Base-by-base conservation (phyloP, 1,284 basidiomycete species). In the Ustilago lituana region DNA sequence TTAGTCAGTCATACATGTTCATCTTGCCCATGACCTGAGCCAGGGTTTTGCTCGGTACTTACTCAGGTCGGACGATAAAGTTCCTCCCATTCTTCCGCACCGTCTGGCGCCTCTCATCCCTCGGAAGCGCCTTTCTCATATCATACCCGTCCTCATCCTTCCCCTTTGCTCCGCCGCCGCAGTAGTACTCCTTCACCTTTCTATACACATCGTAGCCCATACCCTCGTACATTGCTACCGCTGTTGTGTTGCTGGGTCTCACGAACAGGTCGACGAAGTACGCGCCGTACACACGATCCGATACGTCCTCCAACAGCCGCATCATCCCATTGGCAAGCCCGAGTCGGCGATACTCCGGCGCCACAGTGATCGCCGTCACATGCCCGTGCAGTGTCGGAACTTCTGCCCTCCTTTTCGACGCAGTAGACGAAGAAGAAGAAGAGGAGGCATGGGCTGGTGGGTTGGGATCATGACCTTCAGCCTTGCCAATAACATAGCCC, bases 181-280 rank as follows among this genome's bases (percentile, higher is more conserved):
- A 89, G 83, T 95, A 95, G 82, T 95, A 95, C 75, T 91, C 91
- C 61, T 87, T 86, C 39, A 95, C 92, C 57, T 90, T 85, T 33
- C 92, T 85, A 82, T 91, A 95, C 12, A 94, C 91, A 72, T 89
- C 90, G 75, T 95, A 95, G 3, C 91, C 92, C 74, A 94, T 84
- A 19, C 87, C 86, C 76, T 95, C 91, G 81, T 95, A 95, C 89
- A 95, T 90, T 14, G 90, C 91, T 15, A 92, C 85, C 39, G 78
- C 78, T 2, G 45, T 71, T 2, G 41, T 48, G 43, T 80, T 80
- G 66, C 88, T 88, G 70, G 91, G 91, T 52, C 93, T 88, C 45
- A 94, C 93, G 81, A 92, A 95, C 17, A 95, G 86, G 83, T 95
- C 93, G 43, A 95, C 91, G 76, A 94, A 95, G 85, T 87, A 91